Conservation (phyloP, 108 stramenopile species). For the Epipyxis sp. region DNA sequence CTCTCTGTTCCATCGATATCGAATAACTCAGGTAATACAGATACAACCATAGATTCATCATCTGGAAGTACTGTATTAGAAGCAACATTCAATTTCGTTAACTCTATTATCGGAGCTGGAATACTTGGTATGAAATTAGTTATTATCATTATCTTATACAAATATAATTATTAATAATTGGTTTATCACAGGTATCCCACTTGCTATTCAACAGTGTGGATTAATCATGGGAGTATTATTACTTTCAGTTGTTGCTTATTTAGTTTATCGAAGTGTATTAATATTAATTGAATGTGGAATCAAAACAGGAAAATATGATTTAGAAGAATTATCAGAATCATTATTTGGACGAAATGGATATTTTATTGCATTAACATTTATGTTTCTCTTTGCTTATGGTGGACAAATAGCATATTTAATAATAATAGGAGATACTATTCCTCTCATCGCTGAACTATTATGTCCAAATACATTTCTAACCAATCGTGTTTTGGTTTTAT, state of each 20-base stretch:
- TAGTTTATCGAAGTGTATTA: slow-evolving; percentile 37
- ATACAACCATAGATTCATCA: too few species aligned
- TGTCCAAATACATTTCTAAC: background rate
- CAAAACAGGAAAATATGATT: slow-evolving; percentile 39
- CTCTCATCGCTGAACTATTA: background rate
- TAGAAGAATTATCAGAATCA: slow-evolving; percentile 44
- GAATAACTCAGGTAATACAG: too few species aligned
- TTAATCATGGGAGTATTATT: slow-evolving; percentile 36
- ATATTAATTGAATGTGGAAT: slow-evolving; percentile 50
- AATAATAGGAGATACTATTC: slow-evolving; percentile 47
- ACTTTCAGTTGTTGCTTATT: slow-evolving; percentile 41
- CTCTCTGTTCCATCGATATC: too few species aligned
- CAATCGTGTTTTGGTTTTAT: background rate
- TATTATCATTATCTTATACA: too few species aligned
- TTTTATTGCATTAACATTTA: slow-evolving; percentile 38
- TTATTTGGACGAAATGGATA: slow-evolving; percentile 44
- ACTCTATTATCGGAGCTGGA: slow-evolving; percentile 59
- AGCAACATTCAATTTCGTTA: slow-evolving; percentile 46
- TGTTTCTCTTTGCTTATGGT: slow-evolving; percentile 48
- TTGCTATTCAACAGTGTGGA: slow-evolving; percentile 49
- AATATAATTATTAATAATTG: too few species aligned
- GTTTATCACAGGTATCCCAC: too few species aligned
- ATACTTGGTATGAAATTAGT: slow-evolving; percentile 57
- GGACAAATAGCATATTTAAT: slow-evolving; percentile 55
- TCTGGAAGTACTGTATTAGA: background rate